Percentiles rank a stretch among this genome's conserved stretches.
Conservation (phyloP, 1,284 basidiomycete species). For the Tremellales sp. region DNA sequence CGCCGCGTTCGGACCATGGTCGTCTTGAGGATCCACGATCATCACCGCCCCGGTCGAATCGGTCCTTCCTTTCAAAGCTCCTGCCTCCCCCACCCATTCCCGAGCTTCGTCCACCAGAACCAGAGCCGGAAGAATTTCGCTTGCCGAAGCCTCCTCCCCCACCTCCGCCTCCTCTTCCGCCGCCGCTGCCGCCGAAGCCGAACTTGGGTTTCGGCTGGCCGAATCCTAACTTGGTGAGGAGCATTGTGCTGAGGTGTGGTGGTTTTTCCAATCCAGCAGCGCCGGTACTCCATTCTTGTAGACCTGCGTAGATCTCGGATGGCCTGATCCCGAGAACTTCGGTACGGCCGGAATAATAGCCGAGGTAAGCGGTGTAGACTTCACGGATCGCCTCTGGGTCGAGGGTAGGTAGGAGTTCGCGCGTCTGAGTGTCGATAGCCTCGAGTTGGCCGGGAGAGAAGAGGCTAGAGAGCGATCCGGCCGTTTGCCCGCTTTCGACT, state of each 20-base stretch:
- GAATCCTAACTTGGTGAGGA: slow-evolving; percentile 52
- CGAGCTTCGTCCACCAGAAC: slow-evolving; percentile 55
- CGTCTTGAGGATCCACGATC: background rate
- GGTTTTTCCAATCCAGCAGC: slow-evolving; percentile 55
- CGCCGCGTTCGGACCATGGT: too few relatives aligned
- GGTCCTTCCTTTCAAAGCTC: slow-evolving; percentile 1
- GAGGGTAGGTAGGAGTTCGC: slow-evolving; percentile 48
- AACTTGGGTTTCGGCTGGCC: slow-evolving; percentile 3
- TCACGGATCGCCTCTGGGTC: slow-evolving; percentile 60
- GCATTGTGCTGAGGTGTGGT: slow-evolving; percentile 54
- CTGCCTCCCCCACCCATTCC: slow-evolving; percentile 5
- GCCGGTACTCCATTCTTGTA: slow-evolving; percentile 63
- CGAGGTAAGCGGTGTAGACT: slow-evolving; percentile 67
- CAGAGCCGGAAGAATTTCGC: slow-evolving; percentile 13
- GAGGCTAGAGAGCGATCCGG: slow-evolving; percentile 55
- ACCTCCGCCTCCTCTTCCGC: slow-evolving; percentile 8
- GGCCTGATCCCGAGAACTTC: slow-evolving; percentile 53
- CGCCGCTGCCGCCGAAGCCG: background rate
- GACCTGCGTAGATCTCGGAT: slow-evolving; percentile 57
- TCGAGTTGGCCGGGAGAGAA: slow-evolving; percentile 44
- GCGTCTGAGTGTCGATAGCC: slow-evolving; percentile 48
- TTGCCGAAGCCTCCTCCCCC: slow-evolving; percentile 9
- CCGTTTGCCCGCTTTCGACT: slow-evolving; percentile 55
- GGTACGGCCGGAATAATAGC: slow-evolving; percentile 65
- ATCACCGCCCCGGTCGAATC: slow-evolving; percentile 1